phyloP scores from a whole-genome alignment of 1,139 yeast genomes.

The Taphrina deformans region DNA sequence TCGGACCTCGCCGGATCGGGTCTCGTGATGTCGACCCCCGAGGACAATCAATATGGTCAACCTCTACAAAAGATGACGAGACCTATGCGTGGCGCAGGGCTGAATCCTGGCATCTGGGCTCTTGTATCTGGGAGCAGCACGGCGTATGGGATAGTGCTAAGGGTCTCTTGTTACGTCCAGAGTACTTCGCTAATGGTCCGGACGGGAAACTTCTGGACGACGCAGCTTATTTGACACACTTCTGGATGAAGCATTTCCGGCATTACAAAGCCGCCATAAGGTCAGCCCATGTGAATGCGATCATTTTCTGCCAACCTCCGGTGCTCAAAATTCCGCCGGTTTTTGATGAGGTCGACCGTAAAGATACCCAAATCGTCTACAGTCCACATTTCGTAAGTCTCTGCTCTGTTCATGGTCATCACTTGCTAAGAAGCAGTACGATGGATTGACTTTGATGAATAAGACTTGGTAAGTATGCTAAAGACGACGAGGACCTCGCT shows the following conservation, averaged over 20 bases:
- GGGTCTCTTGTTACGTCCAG: conserved; percentile 49
- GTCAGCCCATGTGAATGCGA: conserved; percentile 49
- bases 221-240: conserved; percentile 57
- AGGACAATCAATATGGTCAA: conserved; percentile 68
- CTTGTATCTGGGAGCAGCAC: conserved; percentile 75
- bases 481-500: neutral
- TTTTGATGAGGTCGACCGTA: conserved; percentile 54
- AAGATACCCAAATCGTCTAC: conserved; percentile 65
- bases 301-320: conserved; percentile 77
- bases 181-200: conserved; percentile 54
- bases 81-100: conserved; percentile 68
- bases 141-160: conserved; percentile 66
- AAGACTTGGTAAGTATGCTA: conserved; percentile 61
- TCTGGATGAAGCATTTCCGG: conserved; percentile 58
- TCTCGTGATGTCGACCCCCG: conserved; percentile 58
- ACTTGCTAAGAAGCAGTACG: conserved; percentile 51
- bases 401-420: no score
- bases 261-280: conserved; percentile 54
- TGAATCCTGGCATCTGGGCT: conserved; percentile 65
- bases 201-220: conserved; percentile 51
- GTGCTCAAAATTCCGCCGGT: conserved; percentile 77
- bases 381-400: conserved; percentile 66
- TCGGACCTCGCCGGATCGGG: conserved; percentile 69
- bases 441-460: conserved; percentile 88
- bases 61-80: conserved; percentile 51